Base-by-base conservation (phyloP, 2,329 filamentous ascomycete species). In the Blastomyces gilchristii region DNA sequence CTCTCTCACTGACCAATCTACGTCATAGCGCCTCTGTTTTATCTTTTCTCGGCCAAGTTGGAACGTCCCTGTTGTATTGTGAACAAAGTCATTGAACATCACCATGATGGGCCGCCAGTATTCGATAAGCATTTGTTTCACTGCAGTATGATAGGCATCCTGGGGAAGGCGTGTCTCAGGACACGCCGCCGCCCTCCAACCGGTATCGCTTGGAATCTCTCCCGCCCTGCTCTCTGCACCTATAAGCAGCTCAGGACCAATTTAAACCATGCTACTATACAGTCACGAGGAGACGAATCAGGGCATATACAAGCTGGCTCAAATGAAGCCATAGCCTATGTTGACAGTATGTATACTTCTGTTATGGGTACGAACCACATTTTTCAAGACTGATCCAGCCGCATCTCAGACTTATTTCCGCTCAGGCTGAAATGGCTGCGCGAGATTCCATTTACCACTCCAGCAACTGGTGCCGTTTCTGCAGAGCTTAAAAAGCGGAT, bases 311-410 rank as follows among this genome's bases (percentile, higher is more conserved):
- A 82, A n/a, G 82, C 89, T 12, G 82, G 80, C 2, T 78, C 87
- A 0, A 88, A 92, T 68, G 90, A 97, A 77, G 87, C 88, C 0
- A 86, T 97, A 56, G 75, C 97, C 7, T 99, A 95, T 78, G 87
- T 97, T 71, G 91, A 96, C 73, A 96, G 89, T 92, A 76, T 72
- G 85, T 71, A 45, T 14, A 39, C 37, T 61, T 37, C 62, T 53
- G 18, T 49, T 34, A 7, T 39, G 9, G 22, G 4, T n/a, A 58
- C 52, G 41, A 9, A 34, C 28, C 2, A 6, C n/a, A 58, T 45
- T 28, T 53, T 57, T 43, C 31, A 8, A 25, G 16, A 34, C 50
- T 58, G 49, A 58, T 59, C 50, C 37, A 34, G 41, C 60, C 25
- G 65, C 65, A 64, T 67, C 34, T 47, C 65, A 92, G 89, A 94